A percentile compares a stretch with the other conserved stretches of the same genome.
Evolutionary conservation across 495 filamentous ascomycete genomes (phyloP).

Genomic region (Lepidopterella palustris): DNA sequence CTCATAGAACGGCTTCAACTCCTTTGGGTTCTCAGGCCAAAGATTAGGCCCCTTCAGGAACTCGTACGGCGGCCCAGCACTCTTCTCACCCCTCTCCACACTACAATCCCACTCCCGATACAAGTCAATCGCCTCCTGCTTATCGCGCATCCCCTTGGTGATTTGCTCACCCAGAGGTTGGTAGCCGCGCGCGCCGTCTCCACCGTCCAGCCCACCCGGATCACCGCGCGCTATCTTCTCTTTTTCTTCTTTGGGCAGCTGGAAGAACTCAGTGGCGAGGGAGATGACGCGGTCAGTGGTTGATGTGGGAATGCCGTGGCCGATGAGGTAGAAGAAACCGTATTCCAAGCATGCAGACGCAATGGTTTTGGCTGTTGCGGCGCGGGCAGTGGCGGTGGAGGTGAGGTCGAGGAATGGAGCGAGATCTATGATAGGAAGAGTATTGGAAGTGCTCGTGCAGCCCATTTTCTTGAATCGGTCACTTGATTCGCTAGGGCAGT

Average conservation of each 20-base stretch:
- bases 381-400: constrained; percentile 3
- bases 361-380: constrained; percentile 15
- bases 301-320: constrained; percentile 29
- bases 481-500: no score
- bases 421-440: constrained; percentile 31
- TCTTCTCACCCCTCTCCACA: constrained; percentile 2
- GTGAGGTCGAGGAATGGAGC: constrained; percentile 25
- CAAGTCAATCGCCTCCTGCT: constrained; percentile 33
- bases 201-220: constrained; percentile 19
- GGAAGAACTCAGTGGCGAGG: constrained; percentile 33
- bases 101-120: constrained; percentile 29
- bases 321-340: constrained; percentile 37
- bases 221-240: constrained; percentile 25
- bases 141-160: constrained; percentile 23
- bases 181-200: constrained; percentile 33
- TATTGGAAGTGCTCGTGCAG: not conserved
- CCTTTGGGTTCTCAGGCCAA: constrained; percentile 26
- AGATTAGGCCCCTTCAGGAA: constrained; percentile 30
- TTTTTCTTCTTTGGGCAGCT: constrained; percentile 24
- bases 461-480: no score
- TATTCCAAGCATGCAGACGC: constrained; percentile 25
- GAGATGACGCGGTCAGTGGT: constrained; percentile 25
- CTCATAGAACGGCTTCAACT: constrained; percentile 22
- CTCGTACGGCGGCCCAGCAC: constrained; percentile 5
- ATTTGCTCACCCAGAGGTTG: constrained; percentile 33